Base-by-base conservation (phyloP, 768 basidiomycete genomes). In the Terana coerulea region DNA sequence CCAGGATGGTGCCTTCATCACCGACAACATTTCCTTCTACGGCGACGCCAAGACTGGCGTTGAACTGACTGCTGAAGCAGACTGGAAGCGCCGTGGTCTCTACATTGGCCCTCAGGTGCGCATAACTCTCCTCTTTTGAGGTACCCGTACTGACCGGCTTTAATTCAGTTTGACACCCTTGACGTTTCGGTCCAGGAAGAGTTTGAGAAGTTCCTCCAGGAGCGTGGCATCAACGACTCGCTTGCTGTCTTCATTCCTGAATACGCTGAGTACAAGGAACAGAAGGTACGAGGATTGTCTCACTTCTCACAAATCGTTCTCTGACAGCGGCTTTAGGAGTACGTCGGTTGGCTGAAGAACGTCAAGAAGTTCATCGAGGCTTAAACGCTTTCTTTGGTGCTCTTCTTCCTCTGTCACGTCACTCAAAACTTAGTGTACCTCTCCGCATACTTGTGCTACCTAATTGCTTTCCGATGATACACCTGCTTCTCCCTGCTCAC, bases 11-110 rank as follows among this genome's bases (percentile, higher is more conserved):
- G 66, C 78, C 22, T 93, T 95, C 64, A 67, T 86, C n/a, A 75
- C 95, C 47, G 94, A 97, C 67, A 95, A 91, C 69, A 80, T 95
- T 55, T 82, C 94, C 1, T 93, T 76, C 75, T 98, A 95, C 70
- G 67, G 74, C 1, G 89, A 93, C 58, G 71, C 75, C 26, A 77
- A 81, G 61, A 59, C 89, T 11, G 93, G 84, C 11, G 84, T 81
- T 12, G 88, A 87, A 6, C 69, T 90, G 59, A 90, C 83, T 11
- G 85, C 90, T 6, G 93, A 98, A 57, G 87, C 89, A 7, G 94
- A 98, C 72, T 98, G 91, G 92, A 88, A 87, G 66, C 83, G 95
- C 41, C 81, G 94, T 17, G 92, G 89, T 1, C 72, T 89, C 57
- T 98, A 97, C 76, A 83, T 95, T 64, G 95, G 95, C 1, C 95